Conservation (phyloP, 2,329 filamentous ascomycete genomes). For the Nigrograna mackinnonii region DNA sequence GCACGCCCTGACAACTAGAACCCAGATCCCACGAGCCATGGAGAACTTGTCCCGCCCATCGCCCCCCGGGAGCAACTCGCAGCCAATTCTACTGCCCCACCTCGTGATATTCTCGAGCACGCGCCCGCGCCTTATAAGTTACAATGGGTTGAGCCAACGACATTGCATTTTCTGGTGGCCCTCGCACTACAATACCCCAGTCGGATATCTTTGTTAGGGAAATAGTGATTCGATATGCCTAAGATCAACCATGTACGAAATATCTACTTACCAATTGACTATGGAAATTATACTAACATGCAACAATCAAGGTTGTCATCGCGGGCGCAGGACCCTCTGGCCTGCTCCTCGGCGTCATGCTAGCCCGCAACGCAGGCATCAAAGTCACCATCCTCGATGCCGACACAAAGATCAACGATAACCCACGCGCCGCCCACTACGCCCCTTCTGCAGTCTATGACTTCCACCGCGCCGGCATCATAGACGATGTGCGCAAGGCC, state of each 20-base stretch:
- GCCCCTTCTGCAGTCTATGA: slow-evolving; percentile 62
- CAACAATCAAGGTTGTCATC: slow-evolving; percentile 33
- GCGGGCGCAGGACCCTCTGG: slow-evolving; percentile 37
- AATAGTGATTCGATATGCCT: no score
- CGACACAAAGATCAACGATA: slow-evolving; percentile 57
- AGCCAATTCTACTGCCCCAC: no score
- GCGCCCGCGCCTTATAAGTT: no score
- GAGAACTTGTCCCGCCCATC: no score
- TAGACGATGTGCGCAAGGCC: slow-evolving; percentile 52
- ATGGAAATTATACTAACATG: slow-evolving; percentile 7
- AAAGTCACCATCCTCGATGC: slow-evolving; percentile 60
- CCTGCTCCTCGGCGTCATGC: slow-evolving; percentile 47
- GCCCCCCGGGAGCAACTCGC: no score
- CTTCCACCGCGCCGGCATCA: slow-evolving; percentile 61
- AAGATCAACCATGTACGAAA: slow-evolving; percentile 32
- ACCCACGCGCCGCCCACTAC: slow-evolving; percentile 67
- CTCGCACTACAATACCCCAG: no score
- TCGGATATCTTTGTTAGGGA: no score
- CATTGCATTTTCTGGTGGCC: no score
- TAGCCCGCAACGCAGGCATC: slow-evolving; percentile 55
- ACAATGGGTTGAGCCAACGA: no score
- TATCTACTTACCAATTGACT: neutral
- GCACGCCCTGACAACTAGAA: no score
- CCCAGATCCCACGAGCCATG: no score
- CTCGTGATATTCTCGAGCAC: no score